A percentile compares a stretch with the other conserved stretches of the same genome.
phyloP scores from a whole-genome alignment of 306 rosid species.

The Psophocarpus tetragonolobus region DNA sequence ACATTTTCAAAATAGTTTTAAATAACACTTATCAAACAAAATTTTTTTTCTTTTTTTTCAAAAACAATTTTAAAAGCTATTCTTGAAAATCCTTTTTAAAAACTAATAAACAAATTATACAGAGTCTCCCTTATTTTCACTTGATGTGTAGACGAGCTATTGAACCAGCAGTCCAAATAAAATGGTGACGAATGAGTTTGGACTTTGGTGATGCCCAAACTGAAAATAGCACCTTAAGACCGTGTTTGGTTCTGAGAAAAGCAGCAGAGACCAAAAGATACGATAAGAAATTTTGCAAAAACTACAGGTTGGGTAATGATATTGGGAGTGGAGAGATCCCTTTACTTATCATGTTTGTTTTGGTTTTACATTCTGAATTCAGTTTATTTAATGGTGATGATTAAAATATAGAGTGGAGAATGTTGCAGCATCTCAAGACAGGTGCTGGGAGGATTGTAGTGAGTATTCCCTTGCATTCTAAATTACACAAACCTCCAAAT shows the following conservation, averaged over 20 bases:
- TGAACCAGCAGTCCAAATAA: not conserved
- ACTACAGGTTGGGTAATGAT: not conserved
- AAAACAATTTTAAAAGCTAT: too few species aligned
- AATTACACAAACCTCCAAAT: slow-evolving; percentile 66
- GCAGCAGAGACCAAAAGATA: not conserved
- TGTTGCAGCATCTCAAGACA: slow-evolving; percentile 52
- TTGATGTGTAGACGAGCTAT: too few species aligned
- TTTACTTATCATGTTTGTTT: not conserved
- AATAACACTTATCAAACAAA: too few species aligned
- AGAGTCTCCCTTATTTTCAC: too few species aligned
- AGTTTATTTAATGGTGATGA: slow-evolving; percentile 19
- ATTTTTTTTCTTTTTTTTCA: too few species aligned
- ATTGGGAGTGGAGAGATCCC: slow-evolving; percentile 12
- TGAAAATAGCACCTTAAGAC: not conserved
- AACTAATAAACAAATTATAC: too few species aligned
- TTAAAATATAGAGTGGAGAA: slow-evolving; percentile 50
- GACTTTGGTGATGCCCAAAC: not conserved
- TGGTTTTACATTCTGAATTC: not conserved
- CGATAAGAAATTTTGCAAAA: not conserved
- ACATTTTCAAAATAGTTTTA: too few species aligned
- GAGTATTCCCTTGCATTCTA: slow-evolving; percentile 39
- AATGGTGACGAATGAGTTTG: not conserved
- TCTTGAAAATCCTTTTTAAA: too few species aligned
- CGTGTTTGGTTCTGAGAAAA: not conserved
- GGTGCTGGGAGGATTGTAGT: slow-evolving; percentile 27